These are phyloP conservation scores for Rutstroemia sp. DNA, from an alignment of 2,329 filamentous ascomycete genomes.

Conservation along the genomic window DNA sequence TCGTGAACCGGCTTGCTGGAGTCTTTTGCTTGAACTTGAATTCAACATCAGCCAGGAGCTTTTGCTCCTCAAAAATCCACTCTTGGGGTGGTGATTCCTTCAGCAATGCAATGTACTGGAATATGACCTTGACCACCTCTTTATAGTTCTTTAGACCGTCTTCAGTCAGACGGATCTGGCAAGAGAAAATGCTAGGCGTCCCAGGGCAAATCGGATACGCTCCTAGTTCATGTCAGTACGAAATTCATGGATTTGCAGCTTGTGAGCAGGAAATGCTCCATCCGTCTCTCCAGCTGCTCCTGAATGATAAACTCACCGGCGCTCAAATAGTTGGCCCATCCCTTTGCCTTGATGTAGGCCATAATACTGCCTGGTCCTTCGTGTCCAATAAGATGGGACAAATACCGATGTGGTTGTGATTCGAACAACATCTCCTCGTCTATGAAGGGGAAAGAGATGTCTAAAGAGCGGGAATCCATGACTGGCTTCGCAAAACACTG, in stretches of 20 bases:
- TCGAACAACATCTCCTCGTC: conserved; percentile 63
- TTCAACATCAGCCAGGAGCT: conserved; percentile 81
- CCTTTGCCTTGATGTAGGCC: conserved; percentile 64
- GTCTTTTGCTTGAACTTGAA: conserved; percentile 95
- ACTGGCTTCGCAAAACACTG: conserved; percentile 68
- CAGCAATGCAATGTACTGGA: conserved; percentile 81
- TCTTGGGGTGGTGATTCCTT: conserved; percentile 72
- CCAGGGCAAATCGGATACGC: conserved; percentile 53
- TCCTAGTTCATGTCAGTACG: conserved; percentile 32
- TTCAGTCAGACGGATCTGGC: conserved; percentile 59
- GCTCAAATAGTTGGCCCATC: conserved; percentile 62
- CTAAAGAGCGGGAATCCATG: conserved; percentile 59
- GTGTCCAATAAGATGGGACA: conserved; percentile 66
- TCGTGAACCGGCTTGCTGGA: conserved; percentile 82
- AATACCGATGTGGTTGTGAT: conserved; percentile 60
- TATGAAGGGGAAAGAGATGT: conserved; percentile 61
- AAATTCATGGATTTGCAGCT: background rate
- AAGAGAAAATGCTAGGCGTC: conserved; percentile 58
- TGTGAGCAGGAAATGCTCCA: no score
- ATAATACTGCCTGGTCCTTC: conserved; percentile 69
- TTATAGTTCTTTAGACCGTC: conserved; percentile 51
- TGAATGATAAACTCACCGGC: conserved; percentile 32
- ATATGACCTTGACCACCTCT: conserved; percentile 60
- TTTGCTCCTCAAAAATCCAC: conserved; percentile 93
- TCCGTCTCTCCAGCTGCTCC: no score